Conservation (phyloP, 805 yeast species). For the Ogataea paraovalis region DNA sequence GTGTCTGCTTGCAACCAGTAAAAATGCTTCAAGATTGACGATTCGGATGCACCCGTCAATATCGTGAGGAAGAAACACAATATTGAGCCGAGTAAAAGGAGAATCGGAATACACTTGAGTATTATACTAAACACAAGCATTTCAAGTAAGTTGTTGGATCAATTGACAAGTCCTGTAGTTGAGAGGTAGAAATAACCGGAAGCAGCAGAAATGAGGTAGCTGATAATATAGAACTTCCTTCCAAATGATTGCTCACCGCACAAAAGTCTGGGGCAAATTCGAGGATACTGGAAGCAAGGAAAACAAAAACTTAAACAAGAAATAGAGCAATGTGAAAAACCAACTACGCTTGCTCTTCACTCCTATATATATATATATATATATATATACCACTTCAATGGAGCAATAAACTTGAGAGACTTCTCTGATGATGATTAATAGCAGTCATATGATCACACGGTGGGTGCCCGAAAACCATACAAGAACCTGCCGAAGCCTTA, state of each 20-base stretch:
- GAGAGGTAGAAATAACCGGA: not conserved
- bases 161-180: not conserved
- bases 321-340: too few species aligned
- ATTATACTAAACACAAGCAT: conserved; percentile 3
- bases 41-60: conserved; percentile 57
- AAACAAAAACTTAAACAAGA: not conserved
- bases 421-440: too few species aligned
- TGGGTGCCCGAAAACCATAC: too few species aligned
- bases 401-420: too few species aligned
- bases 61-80: conserved; percentile 58
- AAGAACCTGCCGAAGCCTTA: not conserved
- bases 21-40: conserved; percentile 51
- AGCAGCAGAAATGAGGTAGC: not conserved
- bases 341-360: too few species aligned
- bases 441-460: too few species aligned
- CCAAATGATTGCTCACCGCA: not conserved
- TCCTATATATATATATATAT: too few species aligned
- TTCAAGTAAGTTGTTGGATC: not conserved
- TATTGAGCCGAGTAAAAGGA: conserved; percentile 35
- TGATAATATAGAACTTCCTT: not conserved
- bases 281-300: not conserved
- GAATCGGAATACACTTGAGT: conserved; percentile 3
- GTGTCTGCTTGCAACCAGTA: conserved; percentile 84
- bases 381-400: too few species aligned
- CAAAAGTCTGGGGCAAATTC: not conserved